A percentile compares a stretch with the other conserved stretches of the same genome.
phyloP scores from a whole-genome alignment of 164 flowering plant genomes.

The Aristolochia contorta region DNA sequence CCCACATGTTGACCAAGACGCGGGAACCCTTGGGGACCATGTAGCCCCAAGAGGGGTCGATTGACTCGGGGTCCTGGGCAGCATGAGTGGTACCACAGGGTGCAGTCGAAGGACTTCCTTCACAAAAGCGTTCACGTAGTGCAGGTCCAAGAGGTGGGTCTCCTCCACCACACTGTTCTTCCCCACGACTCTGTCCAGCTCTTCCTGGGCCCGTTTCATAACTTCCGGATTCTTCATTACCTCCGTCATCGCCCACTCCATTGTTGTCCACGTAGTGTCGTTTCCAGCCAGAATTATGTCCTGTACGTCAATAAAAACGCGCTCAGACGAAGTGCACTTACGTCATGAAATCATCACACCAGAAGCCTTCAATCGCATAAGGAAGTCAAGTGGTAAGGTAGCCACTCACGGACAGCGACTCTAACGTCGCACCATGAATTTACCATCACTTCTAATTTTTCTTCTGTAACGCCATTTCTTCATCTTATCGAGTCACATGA shows the following conservation, averaged over 20 bases:
- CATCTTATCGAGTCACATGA: too few relatives aligned
- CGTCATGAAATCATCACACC: too few relatives aligned
- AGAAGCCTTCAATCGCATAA: too few relatives aligned
- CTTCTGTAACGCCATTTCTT: too few relatives aligned
- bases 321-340: too few relatives aligned
- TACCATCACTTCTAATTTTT: too few relatives aligned
- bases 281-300: constrained; percentile 2
- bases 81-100: constrained; percentile 2
- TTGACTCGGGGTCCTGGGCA: not conserved
- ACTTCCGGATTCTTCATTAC: not conserved
- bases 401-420: too few relatives aligned
- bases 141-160: not conserved
- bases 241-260: constrained; percentile 7
- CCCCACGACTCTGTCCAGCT: constrained; percentile 1
- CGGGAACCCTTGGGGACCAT: not conserved
- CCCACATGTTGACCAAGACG: constrained; percentile 4
- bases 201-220: not conserved
- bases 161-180: not conserved
- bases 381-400: too few relatives aligned
- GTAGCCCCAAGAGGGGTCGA: not conserved
- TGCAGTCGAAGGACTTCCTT: constrained; percentile 2
- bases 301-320: not conserved
- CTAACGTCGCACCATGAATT: too few relatives aligned
- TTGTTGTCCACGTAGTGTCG: constrained; percentile 1
- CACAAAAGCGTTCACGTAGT: constrained; percentile 4